A percentile compares a stretch with the other conserved stretches of the same genome.
These are phyloP conservation scores for Silene latifolia DNA, from an alignment of 148 eudicot genomes.

Conservation along the genomic window DNA sequence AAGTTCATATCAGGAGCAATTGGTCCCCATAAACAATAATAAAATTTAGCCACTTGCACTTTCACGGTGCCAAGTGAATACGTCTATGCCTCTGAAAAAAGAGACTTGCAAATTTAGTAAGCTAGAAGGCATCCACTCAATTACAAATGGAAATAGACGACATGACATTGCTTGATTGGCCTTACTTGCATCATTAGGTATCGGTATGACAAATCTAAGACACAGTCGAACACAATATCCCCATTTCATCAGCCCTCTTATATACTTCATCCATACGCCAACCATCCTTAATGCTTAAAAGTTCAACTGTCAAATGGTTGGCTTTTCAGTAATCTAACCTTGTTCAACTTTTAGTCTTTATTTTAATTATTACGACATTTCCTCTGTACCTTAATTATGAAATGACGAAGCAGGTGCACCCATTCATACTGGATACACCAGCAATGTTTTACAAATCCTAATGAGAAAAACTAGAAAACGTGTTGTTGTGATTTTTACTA, in stretches of 20 bases:
- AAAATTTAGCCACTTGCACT: neutral
- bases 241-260: neutral
- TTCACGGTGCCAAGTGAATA: neutral
- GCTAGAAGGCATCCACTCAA: neutral
- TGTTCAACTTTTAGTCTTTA: too few relatives aligned
- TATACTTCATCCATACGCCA: too few relatives aligned
- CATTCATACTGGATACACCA: neutral
- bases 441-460: neutral
- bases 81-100: neutral
- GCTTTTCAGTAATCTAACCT: too few relatives aligned
- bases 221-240: neutral
- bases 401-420: neutral
- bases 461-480: neutral
- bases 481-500: neutral
- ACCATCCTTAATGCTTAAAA: too few relatives aligned
- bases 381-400: neutral
- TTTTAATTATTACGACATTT: neutral
- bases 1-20: neutral
- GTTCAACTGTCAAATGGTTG: too few relatives aligned
- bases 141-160: neutral
- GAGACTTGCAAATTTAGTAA: neutral
- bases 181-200: neutral
- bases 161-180: neutral
- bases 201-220: neutral
- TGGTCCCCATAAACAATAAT: neutral